These are phyloP conservation scores for Coniella vitis DNA, from an alignment of 2,329 filamentous ascomycete genomes.

Conservation along the genomic window DNA sequence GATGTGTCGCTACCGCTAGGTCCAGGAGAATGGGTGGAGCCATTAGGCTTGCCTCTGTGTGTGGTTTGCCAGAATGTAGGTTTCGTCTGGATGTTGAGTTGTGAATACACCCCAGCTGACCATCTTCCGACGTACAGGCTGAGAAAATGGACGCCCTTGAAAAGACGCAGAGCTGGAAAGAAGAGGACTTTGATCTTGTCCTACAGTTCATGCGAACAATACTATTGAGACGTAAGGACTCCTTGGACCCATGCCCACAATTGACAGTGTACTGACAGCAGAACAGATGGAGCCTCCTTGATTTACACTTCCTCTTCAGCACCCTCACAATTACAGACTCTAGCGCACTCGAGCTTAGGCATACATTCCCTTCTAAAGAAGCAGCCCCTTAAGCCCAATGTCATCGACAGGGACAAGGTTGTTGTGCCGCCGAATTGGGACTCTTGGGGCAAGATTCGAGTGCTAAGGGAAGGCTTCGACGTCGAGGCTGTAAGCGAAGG, in stretches of 20 bases:
- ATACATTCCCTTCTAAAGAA: conserved; percentile 78
- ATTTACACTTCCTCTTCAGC: conserved; percentile 77
- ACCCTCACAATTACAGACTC: conserved; percentile 67
- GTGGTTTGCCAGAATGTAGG: conserved; percentile 93
- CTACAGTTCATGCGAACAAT: conserved; percentile 88
- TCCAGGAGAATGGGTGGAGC: conserved; percentile 89
- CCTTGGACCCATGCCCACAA: conserved; percentile 9
- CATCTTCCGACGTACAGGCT: conserved; percentile 48
- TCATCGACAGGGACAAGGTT: conserved; percentile 90
- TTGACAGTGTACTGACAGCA: conserved; percentile 20
- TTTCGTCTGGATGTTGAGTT: conserved; percentile 5
- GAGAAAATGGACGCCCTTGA: conserved; percentile 89
- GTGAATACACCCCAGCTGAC: conserved; percentile 18
- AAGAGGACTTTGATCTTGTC: conserved; percentile 94
- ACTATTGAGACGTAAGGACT: conserved; percentile 68
- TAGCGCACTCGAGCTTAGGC: conserved; percentile 79
- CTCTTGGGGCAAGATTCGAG: conserved; percentile 94
- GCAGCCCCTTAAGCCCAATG: conserved; percentile 77
- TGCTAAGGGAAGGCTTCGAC: conserved; percentile 85
- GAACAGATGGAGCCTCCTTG: conserved; percentile 69
- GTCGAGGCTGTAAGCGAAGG: conserved; percentile 77
- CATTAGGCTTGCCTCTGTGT: conserved; percentile 76
- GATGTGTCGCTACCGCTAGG: conserved; percentile 71
- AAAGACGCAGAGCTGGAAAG: conserved; percentile 86
- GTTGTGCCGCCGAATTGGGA: conserved; percentile 96